A percentile compares a stretch with the other conserved stretches of the same genome.
phyloP scores from a whole-genome alignment of 2,329 filamentous ascomycete species.

The Ceratocystis destructans region DNA sequence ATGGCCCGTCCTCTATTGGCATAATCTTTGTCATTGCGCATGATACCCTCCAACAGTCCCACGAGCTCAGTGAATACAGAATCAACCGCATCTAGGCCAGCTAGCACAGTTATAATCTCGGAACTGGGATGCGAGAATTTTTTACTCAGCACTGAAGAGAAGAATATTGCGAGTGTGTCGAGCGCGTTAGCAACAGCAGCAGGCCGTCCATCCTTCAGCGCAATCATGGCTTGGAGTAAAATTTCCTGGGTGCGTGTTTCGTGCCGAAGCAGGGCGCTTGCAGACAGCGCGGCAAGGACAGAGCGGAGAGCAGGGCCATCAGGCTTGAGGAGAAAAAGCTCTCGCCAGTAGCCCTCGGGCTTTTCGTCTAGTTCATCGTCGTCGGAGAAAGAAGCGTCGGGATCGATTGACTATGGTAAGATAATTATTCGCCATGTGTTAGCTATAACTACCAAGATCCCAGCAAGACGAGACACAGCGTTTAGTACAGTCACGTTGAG shows the following conservation, averaged over 20 bases:
- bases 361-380: conserved; percentile 54
- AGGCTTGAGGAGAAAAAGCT: conserved; percentile 83
- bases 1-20: conserved; percentile 48
- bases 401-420: neutral
- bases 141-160: conserved; percentile 70
- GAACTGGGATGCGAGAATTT: conserved; percentile 91
- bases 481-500: no score
- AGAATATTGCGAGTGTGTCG: conserved; percentile 71
- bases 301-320: conserved; percentile 54
- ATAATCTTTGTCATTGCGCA: conserved; percentile 50
- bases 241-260: conserved; percentile 69
- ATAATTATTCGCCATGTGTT: neutral
- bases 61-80: conserved; percentile 80
- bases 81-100: conserved; percentile 81
- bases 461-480: neutral
- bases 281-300: conserved; percentile 55
- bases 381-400: conserved; percentile 25
- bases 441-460: neutral
- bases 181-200: conserved; percentile 3
- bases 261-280: conserved; percentile 61
- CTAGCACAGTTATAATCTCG: conserved; percentile 76
- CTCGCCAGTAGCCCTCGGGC: conserved; percentile 85
- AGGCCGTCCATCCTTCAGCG: neutral
- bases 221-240: conserved; percentile 55
- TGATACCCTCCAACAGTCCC: conserved; percentile 63